Percentiles rank a stretch among this genome's conserved stretches.
Evolutionary conservation across 2,329 filamentous ascomycete genomes (phyloP).

Genomic region (Huntiella bhutanensis): DNA sequence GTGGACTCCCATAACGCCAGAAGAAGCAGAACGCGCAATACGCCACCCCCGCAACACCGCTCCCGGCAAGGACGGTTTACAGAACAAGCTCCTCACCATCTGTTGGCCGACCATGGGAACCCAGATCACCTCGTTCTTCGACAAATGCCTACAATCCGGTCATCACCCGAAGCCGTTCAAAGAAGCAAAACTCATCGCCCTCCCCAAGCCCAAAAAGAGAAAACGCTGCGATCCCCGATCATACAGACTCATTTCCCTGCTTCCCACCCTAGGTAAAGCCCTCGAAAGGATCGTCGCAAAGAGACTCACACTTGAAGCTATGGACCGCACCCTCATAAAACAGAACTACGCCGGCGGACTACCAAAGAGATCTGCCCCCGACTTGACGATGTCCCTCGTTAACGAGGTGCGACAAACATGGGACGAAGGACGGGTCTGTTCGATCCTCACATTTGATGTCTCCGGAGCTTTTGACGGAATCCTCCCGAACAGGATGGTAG

Average conservation of each 20-base stretch:
- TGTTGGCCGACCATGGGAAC: conserved; percentile 1
- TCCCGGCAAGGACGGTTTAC: not conserved
- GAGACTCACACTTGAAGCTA: conserved; percentile 13
- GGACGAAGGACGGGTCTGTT: not conserved
- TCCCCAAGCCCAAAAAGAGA: conserved; percentile 10
- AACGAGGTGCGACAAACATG: not conserved
- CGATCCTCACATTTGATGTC: conserved; percentile 1
- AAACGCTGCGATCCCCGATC: conserved; percentile 12
- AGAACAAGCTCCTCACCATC: conserved; percentile 1
- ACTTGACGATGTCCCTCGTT: conserved; percentile 13
- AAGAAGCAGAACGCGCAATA: not conserved
- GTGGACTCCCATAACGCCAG: not conserved
- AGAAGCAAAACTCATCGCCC: not conserved
- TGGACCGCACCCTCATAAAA: conserved; percentile 13
- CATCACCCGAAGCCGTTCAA: not conserved
- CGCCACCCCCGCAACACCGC: not conserved
- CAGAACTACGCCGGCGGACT: conserved; percentile 14
- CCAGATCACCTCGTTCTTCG: conserved; percentile 12
- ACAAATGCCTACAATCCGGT: not conserved
- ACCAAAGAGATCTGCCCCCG: conserved; percentile 13
- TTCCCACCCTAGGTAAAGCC: conserved; percentile 16
- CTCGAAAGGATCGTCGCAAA: conserved; percentile 15
- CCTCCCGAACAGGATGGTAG: not conserved
- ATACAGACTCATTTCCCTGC: conserved; percentile 15
- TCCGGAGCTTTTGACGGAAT: not conserved